A percentile compares a stretch with the other conserved stretches of the same genome.
Conservation (phyloP, 495 filamentous ascomycete genomes). For the Chlorociboria aeruginascens region DNA sequence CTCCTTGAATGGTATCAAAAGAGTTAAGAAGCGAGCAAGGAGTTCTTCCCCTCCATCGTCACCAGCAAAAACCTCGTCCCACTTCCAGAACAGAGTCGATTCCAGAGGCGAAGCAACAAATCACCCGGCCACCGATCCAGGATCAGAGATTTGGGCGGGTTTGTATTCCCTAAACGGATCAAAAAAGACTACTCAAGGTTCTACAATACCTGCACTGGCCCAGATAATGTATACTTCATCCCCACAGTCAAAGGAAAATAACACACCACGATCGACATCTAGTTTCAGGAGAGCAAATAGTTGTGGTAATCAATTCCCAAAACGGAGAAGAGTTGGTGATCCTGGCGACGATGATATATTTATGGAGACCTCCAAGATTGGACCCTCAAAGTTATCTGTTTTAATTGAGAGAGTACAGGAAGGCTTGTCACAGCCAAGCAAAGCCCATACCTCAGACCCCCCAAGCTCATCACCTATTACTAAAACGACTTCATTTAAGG, state of each 20-base stretch:
- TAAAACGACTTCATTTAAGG: not conserved
- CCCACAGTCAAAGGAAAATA: conserved; percentile 39
- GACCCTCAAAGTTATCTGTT: conserved; percentile 40
- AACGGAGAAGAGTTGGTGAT: conserved; percentile 37
- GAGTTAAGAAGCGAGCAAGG: conserved; percentile 58
- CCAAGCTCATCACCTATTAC: not conserved
- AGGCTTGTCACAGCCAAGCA: conserved; percentile 31
- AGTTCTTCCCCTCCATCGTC: conserved; percentile 59
- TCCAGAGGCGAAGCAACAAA: conserved; percentile 31
- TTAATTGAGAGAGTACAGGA: conserved; percentile 59
- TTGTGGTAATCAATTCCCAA: conserved; percentile 59
- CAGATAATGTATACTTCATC: conserved; percentile 59
- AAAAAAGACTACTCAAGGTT: conserved; percentile 23
- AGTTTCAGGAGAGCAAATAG: conserved; percentile 54
- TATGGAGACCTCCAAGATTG: conserved; percentile 18
- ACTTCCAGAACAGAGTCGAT: conserved; percentile 13
- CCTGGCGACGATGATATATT: conserved; percentile 22
- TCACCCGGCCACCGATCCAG: conserved; percentile 68
- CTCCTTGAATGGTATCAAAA: conserved; percentile 34
- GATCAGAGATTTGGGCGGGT: conserved; percentile 68
- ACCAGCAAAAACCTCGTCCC: conserved; percentile 6
- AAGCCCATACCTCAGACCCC: not conserved
- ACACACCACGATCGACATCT: conserved; percentile 33
- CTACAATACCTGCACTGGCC: conserved; percentile 38
- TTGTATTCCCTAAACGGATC: conserved; percentile 42